Base-by-base conservation (phyloP, 2,329 filamentous ascomycete genomes). In the Verticillium dahliae region DNA sequence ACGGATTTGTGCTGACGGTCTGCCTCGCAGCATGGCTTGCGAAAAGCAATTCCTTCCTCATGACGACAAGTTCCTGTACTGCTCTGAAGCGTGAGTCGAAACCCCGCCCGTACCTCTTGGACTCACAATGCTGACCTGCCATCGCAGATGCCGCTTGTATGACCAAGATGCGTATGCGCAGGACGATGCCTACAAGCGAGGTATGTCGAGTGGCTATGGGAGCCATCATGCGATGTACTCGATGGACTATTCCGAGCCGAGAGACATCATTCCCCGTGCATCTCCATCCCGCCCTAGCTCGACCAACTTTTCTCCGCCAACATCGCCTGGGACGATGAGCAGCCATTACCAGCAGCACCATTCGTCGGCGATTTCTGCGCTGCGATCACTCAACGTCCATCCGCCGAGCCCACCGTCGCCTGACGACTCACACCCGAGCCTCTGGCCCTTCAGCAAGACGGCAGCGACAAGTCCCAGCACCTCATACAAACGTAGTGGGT, bases 21-120 rank as follows among this genome's bases (percentile, higher is more conserved):
- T 62, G 7, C 62, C 59, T 59, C 68, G 56, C 68, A 88, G 85
- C 73, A 88, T 87, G 85, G 83, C 80, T 10, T 88, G 85, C 72
- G 85, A 88, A 71, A 88, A 87, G 74, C 85, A 88, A 73, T 88
- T 88, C 71, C 73, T 85, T 31, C 80, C 84, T 58, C 76, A 80
- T 50, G 81, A 85, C 69, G 84, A 84, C 67, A 81, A 78, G 64
- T 78, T 80, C 63, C 72, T 87, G 54, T 88, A 88, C 75, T 88
- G 85, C 73, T 88, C 85, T 41, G 84, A 87, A 69, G 74, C 78
- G 84, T 87, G 79, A 75, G 84, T 78, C 62, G 60, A 60, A 54
- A 58, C 60, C 35, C 57, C 57, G 60, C 35, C 56, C 61, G 50
- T 33, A 45, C 22, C 7, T 6, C n/a, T 5, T 35, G 31, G 15